A percentile compares a stretch with the other conserved stretches of the same genome.
phyloP scores from a whole-genome alignment of 371 early-diverging fungal species.

The Synchytrium microbalum region DNA sequence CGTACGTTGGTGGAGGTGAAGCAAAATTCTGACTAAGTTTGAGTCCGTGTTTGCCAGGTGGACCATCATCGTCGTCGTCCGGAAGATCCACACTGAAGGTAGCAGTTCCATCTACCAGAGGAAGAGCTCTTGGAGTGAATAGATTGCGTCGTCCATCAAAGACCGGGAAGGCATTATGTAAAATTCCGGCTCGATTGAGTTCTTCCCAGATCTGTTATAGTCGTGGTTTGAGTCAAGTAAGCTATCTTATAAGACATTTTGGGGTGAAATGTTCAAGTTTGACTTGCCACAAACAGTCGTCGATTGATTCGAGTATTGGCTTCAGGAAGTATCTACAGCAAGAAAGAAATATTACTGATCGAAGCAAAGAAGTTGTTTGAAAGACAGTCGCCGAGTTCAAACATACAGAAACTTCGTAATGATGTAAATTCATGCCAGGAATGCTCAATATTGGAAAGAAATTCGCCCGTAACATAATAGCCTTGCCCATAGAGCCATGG shows the following conservation, averaged over 20 bases:
- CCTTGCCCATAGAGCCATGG: conserved; percentile 13
- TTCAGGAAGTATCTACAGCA: conserved; percentile 19
- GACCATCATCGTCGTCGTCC: conserved; percentile 7
- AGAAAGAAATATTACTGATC: too few relatives aligned
- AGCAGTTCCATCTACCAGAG: conserved; percentile 12
- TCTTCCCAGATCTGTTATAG: background rate
- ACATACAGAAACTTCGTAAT: conserved; percentile 29
- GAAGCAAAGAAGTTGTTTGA: too few relatives aligned
- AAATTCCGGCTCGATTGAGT: conserved; percentile 3
- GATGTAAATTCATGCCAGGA: conserved; percentile 14
- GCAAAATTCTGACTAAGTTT: background rate
- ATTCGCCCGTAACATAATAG: conserved; percentile 13
- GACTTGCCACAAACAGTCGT: conserved; percentile 10
- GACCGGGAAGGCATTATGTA: conserved; percentile 20
- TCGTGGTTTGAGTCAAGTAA: too few relatives aligned
- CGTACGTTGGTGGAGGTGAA: conserved; percentile 3
- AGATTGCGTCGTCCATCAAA: conserved; percentile 54
- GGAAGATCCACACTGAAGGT: conserved; percentile 8
- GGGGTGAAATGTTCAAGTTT: too few relatives aligned
- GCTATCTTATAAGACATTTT: too few relatives aligned
- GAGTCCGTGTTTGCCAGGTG: background rate
- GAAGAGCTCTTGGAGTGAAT: conserved; percentile 34
- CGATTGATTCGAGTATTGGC: background rate
- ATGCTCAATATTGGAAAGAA: conserved; percentile 17
- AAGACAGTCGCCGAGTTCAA: too few relatives aligned